Evolutionary conservation across 2,329 filamentous ascomycete genomes (phyloP), one percentile per base, ranked within the genome.

Genomic region (Epichloe aotearoae): DNA sequence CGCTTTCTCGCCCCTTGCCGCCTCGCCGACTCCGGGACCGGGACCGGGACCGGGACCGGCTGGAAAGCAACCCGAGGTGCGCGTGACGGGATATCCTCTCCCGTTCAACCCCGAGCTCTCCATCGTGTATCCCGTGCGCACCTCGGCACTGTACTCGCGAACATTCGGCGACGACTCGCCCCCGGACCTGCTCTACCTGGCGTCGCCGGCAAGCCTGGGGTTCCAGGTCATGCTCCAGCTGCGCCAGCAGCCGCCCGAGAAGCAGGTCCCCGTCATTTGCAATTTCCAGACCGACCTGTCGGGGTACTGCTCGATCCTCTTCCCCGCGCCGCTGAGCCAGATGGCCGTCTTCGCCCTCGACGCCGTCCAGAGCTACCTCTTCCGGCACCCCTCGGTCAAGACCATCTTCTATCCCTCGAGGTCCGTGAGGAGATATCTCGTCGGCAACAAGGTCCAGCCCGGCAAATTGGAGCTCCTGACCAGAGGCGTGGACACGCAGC

Each of bases 201-300:
- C 83, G 2, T 84, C 79, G 42, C 83, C 83, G 0, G 83, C 83
- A 2, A 83, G 79, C 5, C 68, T 86, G 3, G 83, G 83, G 4
- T 86, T 86, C 58, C 83, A 86, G 55, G 77, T 86, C 50, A 73
- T 86, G 65, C 69, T 86, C n/a, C 82, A 86, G 61, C 67, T 84
- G 47, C 74, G 79, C 43, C 81, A 84, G 56, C 72, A 84, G 50
- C 68, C 71, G 14, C 63, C 62, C 20, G 68, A 75, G 34, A 69
- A 70, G 8, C 79, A 80, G 41, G 74, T 81, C 1, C 77, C 77
- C 2, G 69, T 84, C 2, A 70, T 86, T 42, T 76, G 82, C 61
- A 87, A 86, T 62, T 86, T 85, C 56, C 83, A 86, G 63, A 87
- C 83, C 1, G 83, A 86, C 60, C 68, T 87, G 10, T 78, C 80